These are phyloP conservation scores for Fusarium avenaceum DNA, from an alignment of 2,329 filamentous ascomycete species.

Conservation along the genomic window DNA sequence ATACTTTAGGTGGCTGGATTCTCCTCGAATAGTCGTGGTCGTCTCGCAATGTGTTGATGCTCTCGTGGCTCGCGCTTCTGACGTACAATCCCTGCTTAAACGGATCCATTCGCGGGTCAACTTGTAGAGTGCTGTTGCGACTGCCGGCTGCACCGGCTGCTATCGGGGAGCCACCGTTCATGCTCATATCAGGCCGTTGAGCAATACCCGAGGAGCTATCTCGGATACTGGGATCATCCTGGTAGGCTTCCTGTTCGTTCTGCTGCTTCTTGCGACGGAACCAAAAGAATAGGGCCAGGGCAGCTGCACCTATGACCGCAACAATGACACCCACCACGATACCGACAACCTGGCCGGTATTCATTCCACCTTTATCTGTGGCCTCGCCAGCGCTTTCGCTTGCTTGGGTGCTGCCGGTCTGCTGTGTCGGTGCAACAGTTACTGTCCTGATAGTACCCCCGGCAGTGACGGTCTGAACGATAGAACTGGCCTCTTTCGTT, in stretches of 20 bases:
- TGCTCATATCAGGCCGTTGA: constrained; percentile 60
- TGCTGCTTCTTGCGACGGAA: constrained; percentile 61
- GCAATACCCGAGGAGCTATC: constrained; percentile 66
- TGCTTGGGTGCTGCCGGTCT: constrained; percentile 37
- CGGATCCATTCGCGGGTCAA: constrained; percentile 74
- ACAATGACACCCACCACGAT: constrained; percentile 66
- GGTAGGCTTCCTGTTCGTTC: constrained; percentile 58
- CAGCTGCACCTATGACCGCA: constrained; percentile 57
- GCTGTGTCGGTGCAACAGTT: constrained; percentile 62
- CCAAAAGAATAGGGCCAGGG: constrained; percentile 58
- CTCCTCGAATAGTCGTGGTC: constrained; percentile 75
- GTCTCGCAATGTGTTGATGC: constrained; percentile 73
- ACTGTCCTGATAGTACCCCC: constrained; percentile 68
- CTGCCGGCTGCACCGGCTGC: constrained; percentile 58
- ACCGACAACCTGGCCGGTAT: constrained; percentile 64
- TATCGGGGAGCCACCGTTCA: constrained; percentile 49
- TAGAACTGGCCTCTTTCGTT: constrained; percentile 41
- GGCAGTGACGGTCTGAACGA: constrained; percentile 67
- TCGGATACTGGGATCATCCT: constrained; percentile 61
- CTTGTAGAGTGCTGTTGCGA: constrained; percentile 67
- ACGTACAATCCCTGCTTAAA: constrained; percentile 70
- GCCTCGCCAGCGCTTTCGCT: constrained; percentile 37
- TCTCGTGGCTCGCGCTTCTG: constrained; percentile 72
- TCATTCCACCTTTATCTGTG: constrained; percentile 51
- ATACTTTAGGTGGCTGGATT: constrained; percentile 68